Percentiles rank a stretch among this genome's conserved stretches.
Evolutionary conservation across 2,329 filamentous ascomycete genomes (phyloP).

Genomic region (Fusarium torreyae): DNA sequence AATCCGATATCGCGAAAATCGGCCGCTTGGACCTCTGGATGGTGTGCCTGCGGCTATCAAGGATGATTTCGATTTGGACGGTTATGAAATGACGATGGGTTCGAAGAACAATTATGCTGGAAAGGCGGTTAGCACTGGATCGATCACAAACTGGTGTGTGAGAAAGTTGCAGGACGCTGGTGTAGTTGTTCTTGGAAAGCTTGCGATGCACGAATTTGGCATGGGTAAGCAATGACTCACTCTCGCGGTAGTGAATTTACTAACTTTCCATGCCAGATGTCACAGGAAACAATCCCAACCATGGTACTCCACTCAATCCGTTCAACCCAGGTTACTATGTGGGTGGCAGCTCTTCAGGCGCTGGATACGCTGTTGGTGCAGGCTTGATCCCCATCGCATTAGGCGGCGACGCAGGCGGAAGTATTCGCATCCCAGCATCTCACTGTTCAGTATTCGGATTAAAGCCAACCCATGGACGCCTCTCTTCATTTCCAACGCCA

Average conservation of each 20-base stretch:
- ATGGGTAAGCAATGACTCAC: conserved; percentile 64
- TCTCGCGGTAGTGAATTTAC: not conserved
- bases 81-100: conserved; percentile 77
- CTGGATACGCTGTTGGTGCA: conserved; percentile 77
- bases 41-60: conserved; percentile 82
- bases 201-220: conserved; percentile 84
- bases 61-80: conserved; percentile 81
- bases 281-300: conserved; percentile 80
- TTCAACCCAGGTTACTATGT: conserved; percentile 81
- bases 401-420: conserved; percentile 81
- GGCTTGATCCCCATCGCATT: conserved; percentile 80
- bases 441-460: conserved; percentile 83
- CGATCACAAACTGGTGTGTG: conserved; percentile 77
- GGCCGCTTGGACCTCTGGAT: conserved; percentile 75
- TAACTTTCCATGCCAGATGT: conserved; percentile 65
- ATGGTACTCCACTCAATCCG: conserved; percentile 83
- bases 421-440: conserved; percentile 78
- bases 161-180: conserved; percentile 78
- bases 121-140: conserved; percentile 55
- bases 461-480: conserved; percentile 77
- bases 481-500: conserved; percentile 73
- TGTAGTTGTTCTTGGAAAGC: conserved; percentile 79
- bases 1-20: conserved; percentile 64
- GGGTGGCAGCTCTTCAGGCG: conserved; percentile 82
- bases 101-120: conserved; percentile 73